phyloP scores from a whole-genome alignment of 176 grass and related monocot species.

The sorghum (Sorghum bicolor) region Sorghum_bicolor_NCBIv3 NC_012878.2:2985001-2985500 shows the following conservation, averaged over 20 bases:
- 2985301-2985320: neutral
- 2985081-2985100: neutral
- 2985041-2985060: slow-evolving; percentile 57
- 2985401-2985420: too few species aligned
- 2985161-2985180: neutral
- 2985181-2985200: neutral
- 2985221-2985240: neutral
- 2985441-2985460: too few species aligned
- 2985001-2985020: slow-evolving; percentile 42
- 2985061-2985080: slow-evolving; percentile 24
- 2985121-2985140: neutral
- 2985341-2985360: neutral
- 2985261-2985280: neutral
- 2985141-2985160: neutral
- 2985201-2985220: neutral
- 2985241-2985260: neutral
- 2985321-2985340: neutral
- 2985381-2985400: neutral
- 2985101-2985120: neutral
- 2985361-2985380: neutral
- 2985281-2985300: neutral
- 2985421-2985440: too few species aligned
- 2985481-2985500: too few species aligned
- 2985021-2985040: slow-evolving; percentile 62
- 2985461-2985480: too few species aligned